Conservation (phyloP, 2,329 filamentous ascomycete species). For the Pyrenochaeta sp. region DNA sequence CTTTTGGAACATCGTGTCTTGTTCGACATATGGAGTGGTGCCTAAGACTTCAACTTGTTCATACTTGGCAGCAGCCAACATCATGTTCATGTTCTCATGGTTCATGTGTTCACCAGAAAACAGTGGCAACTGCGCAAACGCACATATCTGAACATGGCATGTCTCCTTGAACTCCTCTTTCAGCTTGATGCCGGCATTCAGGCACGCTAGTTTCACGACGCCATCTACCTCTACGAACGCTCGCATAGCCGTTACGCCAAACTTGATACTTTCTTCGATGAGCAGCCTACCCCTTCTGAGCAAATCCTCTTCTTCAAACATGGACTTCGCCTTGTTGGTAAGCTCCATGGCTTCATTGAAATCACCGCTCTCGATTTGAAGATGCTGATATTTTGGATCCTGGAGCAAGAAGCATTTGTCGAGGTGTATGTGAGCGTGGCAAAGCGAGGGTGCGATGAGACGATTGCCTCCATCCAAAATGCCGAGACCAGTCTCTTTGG, state of each 20-base stretch:
- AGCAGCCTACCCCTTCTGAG: slow-evolving; percentile 69
- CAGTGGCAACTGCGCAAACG: slow-evolving; percentile 74
- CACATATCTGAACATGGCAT: slow-evolving; percentile 71
- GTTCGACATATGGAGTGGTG: slow-evolving; percentile 75
- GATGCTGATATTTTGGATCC: slow-evolving; percentile 65
- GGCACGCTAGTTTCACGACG: slow-evolving; percentile 64
- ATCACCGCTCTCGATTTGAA: slow-evolving; percentile 66
- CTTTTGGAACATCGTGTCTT: slow-evolving; percentile 55
- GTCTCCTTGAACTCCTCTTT: slow-evolving; percentile 61
- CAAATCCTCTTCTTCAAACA: slow-evolving; percentile 69
- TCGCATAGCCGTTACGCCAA: slow-evolving; percentile 73
- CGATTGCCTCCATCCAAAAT: slow-evolving; percentile 51
- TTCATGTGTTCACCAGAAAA: slow-evolving; percentile 63
- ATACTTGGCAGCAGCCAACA: slow-evolving; percentile 54
- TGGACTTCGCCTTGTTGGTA: slow-evolving; percentile 66
- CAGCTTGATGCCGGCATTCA: slow-evolving; percentile 65
- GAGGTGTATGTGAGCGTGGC: slow-evolving; percentile 76
- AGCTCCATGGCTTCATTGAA: slow-evolving; percentile 71
- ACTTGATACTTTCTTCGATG: slow-evolving; percentile 68
- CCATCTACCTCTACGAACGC: slow-evolving; percentile 76
- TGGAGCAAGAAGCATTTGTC: slow-evolving; percentile 71
- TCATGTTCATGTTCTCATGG: slow-evolving; percentile 59
- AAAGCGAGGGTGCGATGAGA: slow-evolving; percentile 64
- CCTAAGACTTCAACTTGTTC: slow-evolving; percentile 66
- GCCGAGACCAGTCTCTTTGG: slow-evolving; percentile 17